Conservation (phyloP, 1,284 basidiomycete species). For the Cryptococcus sp. region DNA sequence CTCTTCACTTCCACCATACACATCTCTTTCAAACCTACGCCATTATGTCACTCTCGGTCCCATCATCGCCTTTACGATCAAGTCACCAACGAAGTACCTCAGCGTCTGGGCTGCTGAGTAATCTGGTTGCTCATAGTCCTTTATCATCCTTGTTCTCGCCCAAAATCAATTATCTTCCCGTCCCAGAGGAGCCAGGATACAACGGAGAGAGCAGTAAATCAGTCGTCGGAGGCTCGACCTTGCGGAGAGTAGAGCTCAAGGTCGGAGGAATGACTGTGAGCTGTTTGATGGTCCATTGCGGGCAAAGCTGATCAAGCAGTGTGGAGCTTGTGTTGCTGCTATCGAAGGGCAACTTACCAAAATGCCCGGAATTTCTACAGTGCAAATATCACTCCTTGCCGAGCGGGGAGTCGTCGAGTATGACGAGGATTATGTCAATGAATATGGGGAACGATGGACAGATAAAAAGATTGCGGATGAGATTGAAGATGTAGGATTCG, state of each 20-base stretch:
- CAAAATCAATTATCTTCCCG: conserved; percentile 7
- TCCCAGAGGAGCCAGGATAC: conserved; percentile 12
- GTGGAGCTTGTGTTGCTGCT: conserved; percentile 55
- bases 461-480: conserved; percentile 70
- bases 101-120: background rate
- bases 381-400: conserved; percentile 90
- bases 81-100: background rate
- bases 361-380: conserved; percentile 76
- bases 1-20: background rate
- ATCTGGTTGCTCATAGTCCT: conserved; percentile 9
- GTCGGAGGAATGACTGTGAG: conserved; percentile 44
- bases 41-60: background rate
- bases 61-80: background rate
- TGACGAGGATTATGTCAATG: conserved; percentile 56
- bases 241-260: conserved; percentile 42
- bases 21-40: background rate
- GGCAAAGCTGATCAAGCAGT: conserved; percentile 26
- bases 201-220: conserved; percentile 12
- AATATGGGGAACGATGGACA: conserved; percentile 57
- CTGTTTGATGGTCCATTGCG: background rate
- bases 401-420: conserved; percentile 90
- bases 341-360: conserved; percentile 83
- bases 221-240: background rate
- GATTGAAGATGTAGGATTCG: conserved; percentile 48
- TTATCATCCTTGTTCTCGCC: conserved; percentile 19